Conservation (phyloP, 1,284 basidiomycete species). For the Puccinia novopanici region DNA sequence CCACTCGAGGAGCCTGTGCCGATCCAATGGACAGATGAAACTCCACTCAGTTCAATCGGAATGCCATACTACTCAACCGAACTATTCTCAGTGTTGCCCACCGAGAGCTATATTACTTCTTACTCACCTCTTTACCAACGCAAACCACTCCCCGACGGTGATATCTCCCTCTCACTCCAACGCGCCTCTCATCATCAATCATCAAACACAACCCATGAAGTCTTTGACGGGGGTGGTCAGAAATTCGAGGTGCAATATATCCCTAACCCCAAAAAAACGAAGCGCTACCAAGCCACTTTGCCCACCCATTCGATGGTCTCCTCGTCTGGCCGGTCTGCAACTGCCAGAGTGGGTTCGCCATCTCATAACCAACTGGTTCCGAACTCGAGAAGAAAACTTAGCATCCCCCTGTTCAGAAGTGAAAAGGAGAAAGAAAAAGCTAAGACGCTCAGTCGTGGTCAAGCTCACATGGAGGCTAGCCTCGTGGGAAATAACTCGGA, state of each 20-base stretch:
- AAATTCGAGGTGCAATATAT: conserved; percentile 54
- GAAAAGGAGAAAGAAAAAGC: conserved; percentile 66
- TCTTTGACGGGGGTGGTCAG: conserved; percentile 80
- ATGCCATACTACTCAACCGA: conserved; percentile 79
- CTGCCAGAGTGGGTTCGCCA: conserved; percentile 69
- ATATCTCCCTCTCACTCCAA: conserved; percentile 65
- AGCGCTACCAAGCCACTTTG: conserved; percentile 48
- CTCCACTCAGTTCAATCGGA: conserved; percentile 84
- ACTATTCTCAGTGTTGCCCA: conserved; percentile 74
- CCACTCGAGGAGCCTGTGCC: conserved; percentile 67
- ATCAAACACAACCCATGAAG: conserved; percentile 74
- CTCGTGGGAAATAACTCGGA: conserved; percentile 51
- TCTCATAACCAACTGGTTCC: conserved; percentile 60
- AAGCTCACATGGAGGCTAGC: conserved; percentile 27
- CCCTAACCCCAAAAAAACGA: conserved; percentile 42
- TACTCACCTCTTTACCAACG: conserved; percentile 62
- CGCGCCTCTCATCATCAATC: conserved; percentile 83
- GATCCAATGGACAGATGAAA: conserved; percentile 76
- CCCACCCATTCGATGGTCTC: not conserved
- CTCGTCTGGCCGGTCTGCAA: not conserved
- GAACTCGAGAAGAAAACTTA: conserved; percentile 61
- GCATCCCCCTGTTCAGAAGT: conserved; percentile 75
- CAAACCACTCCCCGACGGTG: conserved; percentile 59
- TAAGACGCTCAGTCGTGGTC: conserved; percentile 58
- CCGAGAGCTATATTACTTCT: conserved; percentile 62